Conservation (phyloP, 768 basidiomycete genomes). For the Lactarius hengduanensis region DNA sequence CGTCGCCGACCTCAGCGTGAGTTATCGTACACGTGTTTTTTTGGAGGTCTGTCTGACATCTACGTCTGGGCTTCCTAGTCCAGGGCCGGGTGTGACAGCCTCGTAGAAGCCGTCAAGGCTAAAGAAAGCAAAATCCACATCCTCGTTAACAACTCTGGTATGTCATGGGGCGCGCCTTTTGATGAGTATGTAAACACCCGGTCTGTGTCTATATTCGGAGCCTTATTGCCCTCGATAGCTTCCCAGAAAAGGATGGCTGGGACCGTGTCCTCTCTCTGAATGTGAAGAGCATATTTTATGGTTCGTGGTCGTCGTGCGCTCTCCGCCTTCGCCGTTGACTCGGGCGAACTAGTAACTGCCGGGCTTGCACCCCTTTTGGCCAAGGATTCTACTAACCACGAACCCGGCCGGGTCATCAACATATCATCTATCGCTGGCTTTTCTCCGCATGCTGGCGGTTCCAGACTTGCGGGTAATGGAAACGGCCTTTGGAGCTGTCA, state of each 20-base stretch:
- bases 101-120: conserved; percentile 65
- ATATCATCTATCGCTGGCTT: conserved; percentile 71
- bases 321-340: conserved; percentile 1
- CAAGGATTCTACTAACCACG: conserved; percentile 59
- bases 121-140: conserved; percentile 75
- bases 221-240: conserved; percentile 32
- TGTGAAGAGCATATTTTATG: conserved; percentile 82
- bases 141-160: conserved; percentile 81
- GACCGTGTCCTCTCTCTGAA: conserved; percentile 81
- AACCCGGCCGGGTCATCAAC: conserved; percentile 79
- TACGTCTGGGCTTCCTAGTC: conserved; percentile 41
- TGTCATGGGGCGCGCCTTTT: conserved; percentile 73
- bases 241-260: conserved; percentile 85
- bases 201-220: not conserved
- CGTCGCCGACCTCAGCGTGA: conserved; percentile 68
- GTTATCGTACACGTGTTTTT: conserved; percentile 33
- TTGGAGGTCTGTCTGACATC: not conserved
- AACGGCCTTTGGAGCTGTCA: conserved; percentile 77
- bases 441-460: conserved; percentile 49
- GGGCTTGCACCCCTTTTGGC: conserved; percentile 61
- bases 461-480: conserved; percentile 49
- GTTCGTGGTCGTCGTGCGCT: conserved; percentile 40
- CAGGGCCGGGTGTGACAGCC: conserved; percentile 74
- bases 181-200: conserved; percentile 38
- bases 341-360: conserved; percentile 48